phyloP scores from a whole-genome alignment of 805 yeast species.

The Metschnikowia baotianmanensis region DNA sequence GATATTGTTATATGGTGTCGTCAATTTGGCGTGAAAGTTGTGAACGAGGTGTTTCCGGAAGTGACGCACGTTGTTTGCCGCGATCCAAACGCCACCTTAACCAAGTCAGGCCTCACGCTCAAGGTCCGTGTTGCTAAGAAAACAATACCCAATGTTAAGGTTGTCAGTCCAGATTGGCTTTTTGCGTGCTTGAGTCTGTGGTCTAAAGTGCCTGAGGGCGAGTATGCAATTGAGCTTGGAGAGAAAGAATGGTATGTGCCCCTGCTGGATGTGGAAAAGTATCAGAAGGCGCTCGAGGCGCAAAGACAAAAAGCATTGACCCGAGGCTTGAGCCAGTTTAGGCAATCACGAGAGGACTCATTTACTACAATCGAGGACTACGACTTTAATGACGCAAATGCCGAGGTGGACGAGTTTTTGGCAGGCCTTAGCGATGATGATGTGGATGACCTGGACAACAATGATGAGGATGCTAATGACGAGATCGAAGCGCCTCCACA shows the following conservation, averaged over 20 bases:
- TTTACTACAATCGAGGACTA: constrained; percentile 33
- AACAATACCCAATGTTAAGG: constrained; percentile 57
- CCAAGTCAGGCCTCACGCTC: constrained; percentile 51
- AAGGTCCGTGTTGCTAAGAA: constrained; percentile 80
- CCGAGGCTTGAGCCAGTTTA: constrained; percentile 17
- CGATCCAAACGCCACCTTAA: constrained; percentile 40
- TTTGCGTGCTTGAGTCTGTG: constrained; percentile 81
- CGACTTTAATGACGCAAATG: constrained; percentile 41
- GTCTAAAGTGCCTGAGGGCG: constrained; percentile 63
- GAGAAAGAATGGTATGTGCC: constrained; percentile 44
- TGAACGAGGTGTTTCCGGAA: constrained; percentile 58
- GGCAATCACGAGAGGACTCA: constrained; percentile 34
- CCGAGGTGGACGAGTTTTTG: constrained; percentile 47
- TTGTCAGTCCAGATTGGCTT: constrained; percentile 93
- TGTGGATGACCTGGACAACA: constrained; percentile 33
- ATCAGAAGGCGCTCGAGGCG: constrained; percentile 30
- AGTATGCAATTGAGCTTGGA: constrained; percentile 50
- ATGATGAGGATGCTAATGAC: constrained; percentile 24
- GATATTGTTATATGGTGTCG: constrained; percentile 91
- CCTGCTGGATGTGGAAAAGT: constrained; percentile 45
- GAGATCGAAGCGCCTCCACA: constrained; percentile 5
- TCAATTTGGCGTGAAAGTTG: constrained; percentile 87
- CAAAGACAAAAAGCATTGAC: constrained; percentile 18
- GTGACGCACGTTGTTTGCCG: constrained; percentile 90
- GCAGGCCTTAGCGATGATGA: constrained; percentile 44